These are phyloP conservation scores for Vigna radiata DNA, from an alignment of 306 rosid genomes.

Conservation along the genomic window DNA sequence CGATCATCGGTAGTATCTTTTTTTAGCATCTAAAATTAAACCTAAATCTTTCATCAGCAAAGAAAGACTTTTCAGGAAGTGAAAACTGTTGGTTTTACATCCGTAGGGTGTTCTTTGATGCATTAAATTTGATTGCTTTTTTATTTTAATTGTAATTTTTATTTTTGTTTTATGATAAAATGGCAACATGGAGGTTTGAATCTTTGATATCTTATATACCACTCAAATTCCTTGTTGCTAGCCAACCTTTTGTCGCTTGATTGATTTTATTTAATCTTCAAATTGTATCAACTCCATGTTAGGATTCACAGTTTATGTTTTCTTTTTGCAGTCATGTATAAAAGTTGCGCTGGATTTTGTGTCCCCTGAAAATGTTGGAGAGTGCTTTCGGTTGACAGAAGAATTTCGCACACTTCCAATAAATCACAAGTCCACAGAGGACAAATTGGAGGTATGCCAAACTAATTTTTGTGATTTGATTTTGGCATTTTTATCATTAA, in stretches of 20 bases:
- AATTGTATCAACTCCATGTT: background rate
- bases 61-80: background rate
- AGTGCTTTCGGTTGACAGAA: conserved; percentile 78
- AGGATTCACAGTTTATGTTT: background rate
- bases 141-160: background rate
- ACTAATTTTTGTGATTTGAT: background rate
- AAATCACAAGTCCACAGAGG: conserved; percentile 72
- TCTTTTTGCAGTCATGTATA: conserved; percentile 73
- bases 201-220: background rate
- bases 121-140: background rate
- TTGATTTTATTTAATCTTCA: conserved; percentile 15
- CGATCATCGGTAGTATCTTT: background rate
- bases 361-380: conserved; percentile 83
- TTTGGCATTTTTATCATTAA: background rate
- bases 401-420: conserved; percentile 82
- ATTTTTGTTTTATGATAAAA: background rate
- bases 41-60: background rate
- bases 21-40: background rate
- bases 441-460: conserved; percentile 75
- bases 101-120: background rate
- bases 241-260: conserved; percentile 1
- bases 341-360: conserved; percentile 90
- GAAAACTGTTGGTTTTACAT: background rate
- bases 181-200: background rate
- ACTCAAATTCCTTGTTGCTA: background rate